phyloP scores from a whole-genome alignment of 768 basidiomycete genomes.

The Russula earlei region DNA sequence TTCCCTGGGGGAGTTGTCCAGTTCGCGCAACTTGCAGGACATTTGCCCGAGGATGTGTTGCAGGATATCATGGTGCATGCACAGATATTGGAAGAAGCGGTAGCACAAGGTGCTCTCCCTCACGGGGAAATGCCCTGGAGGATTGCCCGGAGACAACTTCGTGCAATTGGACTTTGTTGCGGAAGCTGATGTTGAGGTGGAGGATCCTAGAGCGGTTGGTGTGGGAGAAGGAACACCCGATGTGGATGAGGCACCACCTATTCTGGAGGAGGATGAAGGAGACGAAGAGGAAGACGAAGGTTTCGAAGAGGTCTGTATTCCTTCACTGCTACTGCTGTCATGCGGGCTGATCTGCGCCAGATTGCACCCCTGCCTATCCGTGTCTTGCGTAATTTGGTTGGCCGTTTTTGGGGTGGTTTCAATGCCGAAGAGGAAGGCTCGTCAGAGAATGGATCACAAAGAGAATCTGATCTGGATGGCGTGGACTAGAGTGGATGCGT shows the following conservation, averaged over 20 bases:
- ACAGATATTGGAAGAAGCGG: slow-evolving; percentile 16
- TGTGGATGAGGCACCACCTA: not conserved
- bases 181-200: not conserved
- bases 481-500: slow-evolving; percentile 11
- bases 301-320: slow-evolving; percentile 8
- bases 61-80: slow-evolving; percentile 13
- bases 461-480: slow-evolving; percentile 6
- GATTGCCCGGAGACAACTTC: slow-evolving; percentile 18
- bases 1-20: slow-evolving; percentile 61
- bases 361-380: slow-evolving; percentile 16
- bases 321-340: not conserved
- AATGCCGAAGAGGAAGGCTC: slow-evolving; percentile 7
- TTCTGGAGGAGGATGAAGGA: not conserved
- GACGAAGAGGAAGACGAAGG: slow-evolving; percentile 16
- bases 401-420: slow-evolving; percentile 14
- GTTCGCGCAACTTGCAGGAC: slow-evolving; percentile 23
- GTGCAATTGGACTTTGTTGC: slow-evolving; percentile 13
- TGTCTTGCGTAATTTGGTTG: slow-evolving; percentile 18
- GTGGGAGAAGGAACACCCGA: not conserved
- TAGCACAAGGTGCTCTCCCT: slow-evolving; percentile 3
- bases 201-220: not conserved
- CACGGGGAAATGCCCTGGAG: slow-evolving; percentile 19
- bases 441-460: slow-evolving; percentile 8
- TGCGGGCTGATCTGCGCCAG: not conserved
- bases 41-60: slow-evolving; percentile 18